These are phyloP conservation scores for Corynespora cassiicola DNA, from an alignment of 2,329 filamentous ascomycete genomes.

Conservation along the genomic window DNA sequence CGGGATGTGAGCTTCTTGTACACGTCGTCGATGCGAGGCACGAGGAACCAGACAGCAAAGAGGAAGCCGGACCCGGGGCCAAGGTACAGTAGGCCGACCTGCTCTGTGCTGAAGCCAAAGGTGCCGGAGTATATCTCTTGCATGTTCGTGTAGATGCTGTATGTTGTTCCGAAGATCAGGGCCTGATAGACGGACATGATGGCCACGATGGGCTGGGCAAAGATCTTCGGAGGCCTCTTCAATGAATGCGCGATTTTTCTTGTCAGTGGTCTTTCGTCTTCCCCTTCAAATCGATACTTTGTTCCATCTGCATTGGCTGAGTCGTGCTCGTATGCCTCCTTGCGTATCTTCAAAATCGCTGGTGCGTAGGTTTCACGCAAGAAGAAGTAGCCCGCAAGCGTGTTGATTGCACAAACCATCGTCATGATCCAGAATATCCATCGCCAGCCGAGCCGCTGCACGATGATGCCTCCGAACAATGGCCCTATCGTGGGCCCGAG, in stretches of 20 bases:
- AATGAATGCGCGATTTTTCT: conserved; percentile 47
- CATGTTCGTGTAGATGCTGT: conserved; percentile 57
- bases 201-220: conserved; percentile 54
- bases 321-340: conserved; percentile 40
- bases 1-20: conserved; percentile 52
- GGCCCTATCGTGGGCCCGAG: conserved; percentile 53
- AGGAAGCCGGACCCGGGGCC: conserved; percentile 54
- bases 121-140: conserved; percentile 52
- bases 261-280: conserved; percentile 47
- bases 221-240: conserved; percentile 49
- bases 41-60: conserved; percentile 53
- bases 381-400: conserved; percentile 51
- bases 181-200: conserved; percentile 56
- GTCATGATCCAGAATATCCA: conserved; percentile 58
- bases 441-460: conserved; percentile 53
- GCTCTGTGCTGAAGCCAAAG: conserved; percentile 55
- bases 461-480: conserved; percentile 52
- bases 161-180: conserved; percentile 55
- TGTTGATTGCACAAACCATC: conserved; percentile 51
- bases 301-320: conserved; percentile 24
- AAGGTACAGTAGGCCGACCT: conserved; percentile 55
- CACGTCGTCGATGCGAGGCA: conserved; percentile 55
- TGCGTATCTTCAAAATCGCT: conserved; percentile 45
- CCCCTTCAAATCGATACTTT: conserved; percentile 51
- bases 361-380: conserved; percentile 54